Conservation (phyloP, 169 alveolate genomes). For the Ophryocystis elektroscirrha region DNA sequence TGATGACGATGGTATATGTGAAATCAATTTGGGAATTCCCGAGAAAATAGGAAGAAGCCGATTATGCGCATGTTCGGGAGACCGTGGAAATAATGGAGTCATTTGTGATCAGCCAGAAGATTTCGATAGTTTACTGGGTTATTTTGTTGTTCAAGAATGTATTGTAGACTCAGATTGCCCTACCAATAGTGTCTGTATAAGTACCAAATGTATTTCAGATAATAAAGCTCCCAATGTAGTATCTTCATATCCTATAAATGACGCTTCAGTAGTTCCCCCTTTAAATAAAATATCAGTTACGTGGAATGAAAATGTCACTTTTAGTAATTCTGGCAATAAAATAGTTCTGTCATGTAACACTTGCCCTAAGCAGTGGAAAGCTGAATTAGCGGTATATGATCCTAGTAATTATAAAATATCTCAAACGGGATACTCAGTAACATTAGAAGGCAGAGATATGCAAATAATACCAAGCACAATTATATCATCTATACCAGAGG, state of each 20-base stretch:
- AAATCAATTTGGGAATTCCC: conserved; percentile 26
- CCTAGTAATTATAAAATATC: neutral
- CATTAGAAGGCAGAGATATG: conserved; percentile 19
- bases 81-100: conserved; percentile 20
- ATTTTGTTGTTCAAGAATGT: conserved; percentile 15
- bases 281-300: conserved; percentile 14
- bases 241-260: conserved; percentile 18
- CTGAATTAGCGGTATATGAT: neutral
- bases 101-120: conserved; percentile 29
- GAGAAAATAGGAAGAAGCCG: conserved; percentile 25
- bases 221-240: conserved; percentile 21
- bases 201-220: conserved; percentile 21
- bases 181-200: conserved; percentile 1
- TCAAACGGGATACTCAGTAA: conserved; percentile 11
- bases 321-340: conserved; percentile 6
- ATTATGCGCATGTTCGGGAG: conserved; percentile 39
- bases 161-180: conserved; percentile 12
- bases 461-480: conserved; percentile 17
- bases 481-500: conserved; percentile 27
- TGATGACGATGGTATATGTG: conserved; percentile 24
- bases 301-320: conserved; percentile 24
- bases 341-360: conserved; percentile 1
- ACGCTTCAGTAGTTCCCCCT: conserved; percentile 24
- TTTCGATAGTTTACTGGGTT: conserved; percentile 32
- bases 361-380: conserved; percentile 8